Evolutionary conservation across 163 green algal species (phyloP), one percentile per base, ranked within the genome.

Genomic region (Prototheca cutis): DNA sequence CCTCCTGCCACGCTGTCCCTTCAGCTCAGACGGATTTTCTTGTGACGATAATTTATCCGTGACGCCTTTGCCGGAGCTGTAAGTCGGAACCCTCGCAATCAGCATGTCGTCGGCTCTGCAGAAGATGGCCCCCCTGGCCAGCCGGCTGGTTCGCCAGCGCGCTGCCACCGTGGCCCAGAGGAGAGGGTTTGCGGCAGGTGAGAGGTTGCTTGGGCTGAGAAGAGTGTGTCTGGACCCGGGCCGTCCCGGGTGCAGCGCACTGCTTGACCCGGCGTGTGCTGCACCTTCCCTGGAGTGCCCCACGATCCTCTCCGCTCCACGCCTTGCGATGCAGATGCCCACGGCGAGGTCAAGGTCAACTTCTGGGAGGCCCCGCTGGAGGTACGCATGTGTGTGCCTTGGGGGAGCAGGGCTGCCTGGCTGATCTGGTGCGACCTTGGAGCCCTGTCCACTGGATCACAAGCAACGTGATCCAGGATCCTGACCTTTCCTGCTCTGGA

Each of bases 291-390:
- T n/a, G n/a, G n/a, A n/a, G n/a, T n/a, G n/a, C n/a, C n/a, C n/a
- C n/a, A n/a, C n/a, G n/a, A n/a, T n/a, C n/a, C n/a, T n/a, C n/a
- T n/a, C n/a, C n/a, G n/a, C n/a, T n/a, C n/a, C n/a, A n/a, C n/a
- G n/a, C n/a, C n/a, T n/a, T n/a, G n/a, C n/a, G n/a, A n/a, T n/a
- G 30, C 73, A 84, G 76, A 81, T 56, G 66, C 65, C 4, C 76
- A 84, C 25, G 76, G 76, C 31, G 77, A 84, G 47, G 75, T 72
- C 31, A 84, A 84, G 55, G 56, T 79, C 24, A 82, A 84, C 42
- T 51, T 48, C 23, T 84, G 77, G 77, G 64, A 84, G 53, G 67
- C 68, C n/a, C 77, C 77, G 27, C 77, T 67, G 0, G 48, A 80
- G 30, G 59, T 80, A n/a, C 29, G 52, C 13, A 24, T 51, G 23